These are phyloP conservation scores for Ligustrum vulgare DNA, from an alignment of 257 asterid species.

Conservation along the genomic window DNA sequence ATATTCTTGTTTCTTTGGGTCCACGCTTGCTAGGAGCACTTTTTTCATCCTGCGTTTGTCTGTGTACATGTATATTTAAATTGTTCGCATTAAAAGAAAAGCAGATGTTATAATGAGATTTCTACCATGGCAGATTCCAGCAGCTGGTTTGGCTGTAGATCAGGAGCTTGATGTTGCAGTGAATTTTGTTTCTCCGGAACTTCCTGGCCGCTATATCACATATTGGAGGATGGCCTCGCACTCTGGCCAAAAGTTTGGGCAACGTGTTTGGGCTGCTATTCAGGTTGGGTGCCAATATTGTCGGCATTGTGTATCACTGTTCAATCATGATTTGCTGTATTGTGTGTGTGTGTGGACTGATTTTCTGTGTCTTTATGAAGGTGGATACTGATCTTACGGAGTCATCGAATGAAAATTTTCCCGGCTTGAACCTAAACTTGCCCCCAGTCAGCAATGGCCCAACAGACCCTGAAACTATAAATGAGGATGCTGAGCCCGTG, in stretches of 20 bases:
- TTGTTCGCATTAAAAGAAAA: neutral
- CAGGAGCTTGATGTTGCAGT: conserved; percentile 78
- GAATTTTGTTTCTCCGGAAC: conserved; percentile 80
- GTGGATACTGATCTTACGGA: conserved; percentile 55
- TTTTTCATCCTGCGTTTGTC: neutral
- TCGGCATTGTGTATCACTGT: neutral
- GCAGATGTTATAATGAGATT: neutral
- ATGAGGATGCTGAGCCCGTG: conserved; percentile 32
- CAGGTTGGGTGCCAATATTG: conserved; percentile 46
- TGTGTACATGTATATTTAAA: neutral
- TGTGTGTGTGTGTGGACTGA: neutral
- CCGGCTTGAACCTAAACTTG: conserved; percentile 71
- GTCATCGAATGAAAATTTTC: conserved; percentile 35
- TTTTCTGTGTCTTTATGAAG: conserved; percentile 33
- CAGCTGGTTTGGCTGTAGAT: conserved; percentile 52
- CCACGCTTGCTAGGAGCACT: neutral
- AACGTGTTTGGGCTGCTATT: conserved; percentile 91
- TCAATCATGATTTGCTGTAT: neutral
- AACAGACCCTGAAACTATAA: conserved; percentile 39
- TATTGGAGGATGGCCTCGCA: conserved; percentile 93
- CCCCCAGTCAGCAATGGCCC: conserved; percentile 49
- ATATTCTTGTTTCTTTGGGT: neutral
- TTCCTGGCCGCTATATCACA: conserved; percentile 84
- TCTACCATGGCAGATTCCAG: conserved; percentile 18
- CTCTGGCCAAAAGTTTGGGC: conserved; percentile 90